Evolutionary conservation across 73 alveolate genomes (phyloP).

Genomic region (Stentor coeruleus): DNA sequence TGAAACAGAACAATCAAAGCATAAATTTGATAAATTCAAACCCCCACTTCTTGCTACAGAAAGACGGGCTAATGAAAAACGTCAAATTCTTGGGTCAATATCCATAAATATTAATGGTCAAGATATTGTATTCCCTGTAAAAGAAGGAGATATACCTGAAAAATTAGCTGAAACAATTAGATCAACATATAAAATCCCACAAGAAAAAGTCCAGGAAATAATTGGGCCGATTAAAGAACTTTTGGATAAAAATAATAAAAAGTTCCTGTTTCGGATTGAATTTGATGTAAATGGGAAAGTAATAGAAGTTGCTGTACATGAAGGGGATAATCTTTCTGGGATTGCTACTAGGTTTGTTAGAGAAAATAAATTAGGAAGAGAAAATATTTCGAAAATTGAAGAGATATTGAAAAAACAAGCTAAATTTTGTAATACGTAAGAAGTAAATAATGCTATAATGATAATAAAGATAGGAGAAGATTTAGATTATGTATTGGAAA

Average conservation of each 20-base stretch:
- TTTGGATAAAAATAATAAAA: not conserved
- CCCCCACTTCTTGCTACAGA: constrained; percentile 19
- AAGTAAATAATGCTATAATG: no score
- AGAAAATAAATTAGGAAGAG: not conserved
- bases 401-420: not conserved
- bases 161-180: not conserved
- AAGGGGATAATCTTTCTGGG: not conserved
- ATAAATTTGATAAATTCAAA: not conserved
- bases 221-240: not conserved
- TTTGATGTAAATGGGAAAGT: not conserved
- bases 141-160: constrained; percentile 7
- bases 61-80: not conserved
- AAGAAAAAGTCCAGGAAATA: not conserved
- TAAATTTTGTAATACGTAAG: not conserved
- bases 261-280: not conserved
- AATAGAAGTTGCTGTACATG: not conserved
- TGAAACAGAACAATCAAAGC: not conserved
- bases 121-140: not conserved
- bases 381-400: not conserved
- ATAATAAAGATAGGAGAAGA: no score
- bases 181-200: not conserved
- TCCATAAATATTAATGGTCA: not conserved
- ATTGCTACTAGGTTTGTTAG: constrained; percentile 5
- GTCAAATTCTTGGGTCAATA: not conserved
- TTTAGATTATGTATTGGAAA: no score